Base-by-base conservation (phyloP, 768 basidiomycete genomes). In the Calocybe indica region DNA sequence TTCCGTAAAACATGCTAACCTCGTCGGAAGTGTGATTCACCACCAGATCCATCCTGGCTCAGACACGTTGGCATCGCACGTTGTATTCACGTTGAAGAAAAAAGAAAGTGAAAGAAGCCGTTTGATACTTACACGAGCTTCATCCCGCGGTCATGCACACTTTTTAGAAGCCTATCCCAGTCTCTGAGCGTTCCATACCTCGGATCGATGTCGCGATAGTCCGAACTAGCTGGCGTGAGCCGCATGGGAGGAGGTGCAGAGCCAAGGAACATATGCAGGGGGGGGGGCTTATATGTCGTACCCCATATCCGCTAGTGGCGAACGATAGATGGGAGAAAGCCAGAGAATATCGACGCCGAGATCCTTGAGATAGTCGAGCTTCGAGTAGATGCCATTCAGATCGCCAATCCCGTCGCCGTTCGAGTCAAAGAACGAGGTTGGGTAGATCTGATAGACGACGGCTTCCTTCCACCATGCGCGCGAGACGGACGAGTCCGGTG, bases 1-100 rank as follows among this genome's bases (percentile, higher is more conserved):
- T 14, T 46, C 32, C 51, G 28, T 7, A 29, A 43, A 38, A 43
- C 48, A 44, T 15, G n/a, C 55, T 34, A 28, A 79, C 82, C 73
- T 83, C 75, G 62, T 81, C 74, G 0, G 85, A 86, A 3, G 78
- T 78, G 58, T 87, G 85, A 60, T 88, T 88, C 7, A 82, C 80
- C 28, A 88, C 87, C 1, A 89, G 74, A 57, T 89, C 85, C 80
- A 86, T 85, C 65, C 83, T 84, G 59, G 22, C 22, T 40, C 38
- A 22, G 37, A 29, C 36, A 43, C 43, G 8, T 13, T 12, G n/a
- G 15, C 9, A 31, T 33, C 35, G 40, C 22, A 4, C 22, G 22
- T 22, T 22, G 22, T 4, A 22, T 22, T 4, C 22, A 22, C 22
- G 22, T 22, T 22, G 22, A 22, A 4, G 22, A 4, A 4, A 4